Evolutionary conservation across 78 protist species (phyloP), one percentile per base, ranked within the genome.

Genomic region (Dictyostelium brefeldianum): DNA sequence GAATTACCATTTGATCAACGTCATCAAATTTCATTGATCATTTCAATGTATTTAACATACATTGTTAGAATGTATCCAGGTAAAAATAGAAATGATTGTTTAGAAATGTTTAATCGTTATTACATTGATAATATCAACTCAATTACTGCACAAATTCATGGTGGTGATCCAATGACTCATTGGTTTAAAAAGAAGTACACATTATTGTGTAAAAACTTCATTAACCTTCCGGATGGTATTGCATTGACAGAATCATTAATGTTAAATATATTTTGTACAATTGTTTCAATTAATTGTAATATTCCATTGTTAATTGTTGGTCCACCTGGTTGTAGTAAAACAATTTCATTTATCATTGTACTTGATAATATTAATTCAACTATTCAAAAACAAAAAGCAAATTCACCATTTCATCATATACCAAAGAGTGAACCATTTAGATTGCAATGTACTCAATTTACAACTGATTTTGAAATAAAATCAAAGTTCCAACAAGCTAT

Each of bases 261-360:
- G 46, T 74, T 81, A 20, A 90, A 90, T 48, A 48, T 90, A 12
- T 90, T 78, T 43, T 80, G 67, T 62, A 80, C 83, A 17, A 27
- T 80, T 2, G 83, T 90, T 1, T 65, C 85, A 6, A 90, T 80
- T 54, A 74, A 78, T 31, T 73, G 67, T 3, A 41, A 69, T 46
- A 69, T 79, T 20, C 95, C 95, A 18, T 46, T 90, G 1, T 53
- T 80, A 14, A 73, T 90, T 8, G 89, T 90, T 47, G 95, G 95
- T 69, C 95, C 95, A 48, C 95, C 95, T 25, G 95, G 95, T 50
- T 90, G 89, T n/a, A 29, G 59, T 18, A 90, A 90, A 77, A 90
- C 95, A 0, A 71, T 90, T 12, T 27, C 62, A 12, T 81, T 90
- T 57, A 62, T 51, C 31, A 80, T 90, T 2, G 89, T 89, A 1